Base-by-base conservation (phyloP, 768 basidiomycete species). In the Steccherinum ochraceum region DNA sequence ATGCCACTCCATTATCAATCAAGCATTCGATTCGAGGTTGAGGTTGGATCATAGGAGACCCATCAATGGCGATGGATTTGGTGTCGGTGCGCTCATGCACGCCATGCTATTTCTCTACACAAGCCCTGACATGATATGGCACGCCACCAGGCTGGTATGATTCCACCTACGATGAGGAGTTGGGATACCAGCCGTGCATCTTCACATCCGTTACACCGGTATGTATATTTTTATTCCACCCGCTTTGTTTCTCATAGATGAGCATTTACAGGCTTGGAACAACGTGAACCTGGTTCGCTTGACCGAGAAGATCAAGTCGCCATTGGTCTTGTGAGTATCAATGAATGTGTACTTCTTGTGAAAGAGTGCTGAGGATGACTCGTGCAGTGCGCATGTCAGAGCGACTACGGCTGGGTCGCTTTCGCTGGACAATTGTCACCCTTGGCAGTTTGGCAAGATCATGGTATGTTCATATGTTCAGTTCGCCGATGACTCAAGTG, bases 101-200 rank as follows among this genome's bases (percentile, higher is more conserved):
- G 5, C 39, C 26, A 46, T 3, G 19, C 50, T 24, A 48, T 46
- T 43, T 23, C 10, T 18, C 19, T 48, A 45, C 19, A 47, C 25
- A 43, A 30, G 47, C 13, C 4, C n/a, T n/a, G n/a, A n/a, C n/a
- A n/a, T n/a, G n/a, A n/a, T n/a, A n/a, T n/a, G n/a, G n/a, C n/a
- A n/a, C n/a, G n/a, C n/a, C n/a, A n/a, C n/a, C 53, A 88, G 95
- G 93, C 3, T 97, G 95, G 95, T 97, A 96, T 65, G 94, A 94
- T 68, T 83, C 88, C 12, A 76, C 84, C 13, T 80, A 82, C 54
- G 89, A 91, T 60, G 83, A 86, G 57, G 92, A 92, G 62, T 74
- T 91, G 3, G 90, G 90, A 39, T 78, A 70, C 48, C 87, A 92
- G 62, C 94, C 95, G 12, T 96, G 95, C 67, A 89, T 98, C 54